A percentile compares a stretch with the other conserved stretches of the same genome.
These are phyloP conservation scores for Globisporangium megalacanthum DNA, from an alignment of 352 stramenopile genomes.

Conservation along the genomic window DNA sequence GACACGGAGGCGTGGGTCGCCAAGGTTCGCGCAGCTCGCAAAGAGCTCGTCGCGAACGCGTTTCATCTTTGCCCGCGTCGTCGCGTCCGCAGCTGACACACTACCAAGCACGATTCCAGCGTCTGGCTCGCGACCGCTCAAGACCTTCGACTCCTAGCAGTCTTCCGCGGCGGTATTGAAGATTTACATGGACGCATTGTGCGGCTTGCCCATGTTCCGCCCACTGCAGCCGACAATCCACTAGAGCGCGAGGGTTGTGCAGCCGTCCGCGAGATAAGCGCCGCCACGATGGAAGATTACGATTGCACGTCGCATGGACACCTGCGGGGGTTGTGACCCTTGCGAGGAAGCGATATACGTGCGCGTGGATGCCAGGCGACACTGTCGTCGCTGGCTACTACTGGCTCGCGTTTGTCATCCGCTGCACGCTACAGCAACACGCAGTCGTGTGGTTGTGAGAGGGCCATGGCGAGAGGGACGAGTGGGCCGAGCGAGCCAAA, in stretches of 20 bases:
- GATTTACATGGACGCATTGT: constrained; percentile 18
- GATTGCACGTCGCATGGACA: constrained; percentile 1
- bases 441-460: not conserved
- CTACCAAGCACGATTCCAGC: not conserved
- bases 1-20: not conserved
- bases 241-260: not conserved
- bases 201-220: constrained; percentile 13
- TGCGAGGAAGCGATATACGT: not conserved
- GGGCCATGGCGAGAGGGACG: not conserved
- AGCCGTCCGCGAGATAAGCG: constrained; percentile 7
- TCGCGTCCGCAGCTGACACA: not conserved
- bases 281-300: constrained; percentile 3
- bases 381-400: constrained; percentile 8
- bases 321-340: not conserved
- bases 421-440: not conserved
- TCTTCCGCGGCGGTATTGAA: constrained; percentile 17
- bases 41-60: not conserved
- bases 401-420: not conserved
- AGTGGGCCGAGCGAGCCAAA: not conserved
- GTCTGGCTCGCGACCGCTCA: not conserved
- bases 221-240: constrained; percentile 16
- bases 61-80: not conserved
- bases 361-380: not conserved
- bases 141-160: constrained; percentile 7
- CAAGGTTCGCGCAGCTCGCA: not conserved